phyloP scores from a whole-genome alignment of 176 grass and related monocot species.

The Oryza glumipatula region DNA sequence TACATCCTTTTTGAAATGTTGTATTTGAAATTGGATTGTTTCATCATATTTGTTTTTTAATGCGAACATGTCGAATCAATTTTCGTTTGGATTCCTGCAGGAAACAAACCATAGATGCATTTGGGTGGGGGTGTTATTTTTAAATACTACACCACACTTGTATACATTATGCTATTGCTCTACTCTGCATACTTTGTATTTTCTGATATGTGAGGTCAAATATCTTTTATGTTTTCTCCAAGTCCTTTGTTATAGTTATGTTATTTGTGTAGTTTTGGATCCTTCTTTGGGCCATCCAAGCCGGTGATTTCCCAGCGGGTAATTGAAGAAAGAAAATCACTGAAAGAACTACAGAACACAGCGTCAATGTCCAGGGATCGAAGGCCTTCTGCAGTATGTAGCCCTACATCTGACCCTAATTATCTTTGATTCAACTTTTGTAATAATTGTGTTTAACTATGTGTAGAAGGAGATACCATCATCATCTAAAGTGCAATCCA shows the following conservation, averaged over 20 bases:
- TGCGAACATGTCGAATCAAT: background rate
- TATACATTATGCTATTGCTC: constrained; percentile 8
- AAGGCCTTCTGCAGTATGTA: constrained; percentile 52
- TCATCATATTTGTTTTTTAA: constrained; percentile 11
- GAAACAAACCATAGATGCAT: background rate
- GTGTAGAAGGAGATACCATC: constrained; percentile 63
- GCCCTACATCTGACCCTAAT: constrained; percentile 15
- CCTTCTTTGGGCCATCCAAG: constrained; percentile 94
- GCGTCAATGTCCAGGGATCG: constrained; percentile 29
- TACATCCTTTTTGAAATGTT: constrained; percentile 3
- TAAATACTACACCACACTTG: background rate
- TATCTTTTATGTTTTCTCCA: background rate
- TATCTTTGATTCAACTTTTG: constrained; percentile 23
- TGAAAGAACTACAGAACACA: constrained; percentile 67
- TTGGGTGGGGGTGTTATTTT: background rate
- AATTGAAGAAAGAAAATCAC: constrained; percentile 89
- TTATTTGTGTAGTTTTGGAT: constrained; percentile 76
- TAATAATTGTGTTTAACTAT: constrained; percentile 19
- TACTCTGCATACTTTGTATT: constrained; percentile 4
- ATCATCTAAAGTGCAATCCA: constrained; percentile 55
- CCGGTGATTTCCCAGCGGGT: constrained; percentile 84
- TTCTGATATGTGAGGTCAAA: background rate
- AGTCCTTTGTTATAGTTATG: background rate
- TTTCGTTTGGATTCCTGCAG: background rate
- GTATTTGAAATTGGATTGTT: constrained; percentile 4